A percentile compares a stretch with the other conserved stretches of the same genome.
Evolutionary conservation across 1,284 basidiomycete genomes (phyloP).

Genomic region (Heliocybe sulcata): DNA sequence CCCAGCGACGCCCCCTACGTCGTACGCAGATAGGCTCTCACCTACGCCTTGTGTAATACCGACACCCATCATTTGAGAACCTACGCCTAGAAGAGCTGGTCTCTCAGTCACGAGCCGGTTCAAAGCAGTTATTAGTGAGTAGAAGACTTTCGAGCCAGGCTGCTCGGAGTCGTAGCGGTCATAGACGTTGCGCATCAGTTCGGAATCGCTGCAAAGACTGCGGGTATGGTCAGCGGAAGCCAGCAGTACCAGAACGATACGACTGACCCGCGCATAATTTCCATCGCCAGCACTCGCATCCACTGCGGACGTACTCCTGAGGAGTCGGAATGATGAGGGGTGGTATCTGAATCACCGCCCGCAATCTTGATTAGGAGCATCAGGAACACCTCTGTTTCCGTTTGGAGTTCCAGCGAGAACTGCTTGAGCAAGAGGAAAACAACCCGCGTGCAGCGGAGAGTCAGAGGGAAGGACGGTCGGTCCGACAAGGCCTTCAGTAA

Average conservation of each 20-base stretch:
- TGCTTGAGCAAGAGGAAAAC: constrained; percentile 92
- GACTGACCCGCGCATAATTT: constrained; percentile 78
- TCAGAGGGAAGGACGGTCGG: constrained; percentile 80
- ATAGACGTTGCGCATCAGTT: constrained; percentile 78
- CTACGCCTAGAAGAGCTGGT: constrained; percentile 74
- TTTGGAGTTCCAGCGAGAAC: constrained; percentile 75
- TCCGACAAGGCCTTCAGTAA: constrained; percentile 84
- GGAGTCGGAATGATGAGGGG: constrained; percentile 25
- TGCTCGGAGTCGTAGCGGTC: constrained; percentile 70
- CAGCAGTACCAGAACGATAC: constrained; percentile 3
- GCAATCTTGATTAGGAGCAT: constrained; percentile 76
- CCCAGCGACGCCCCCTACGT: constrained; percentile 71
- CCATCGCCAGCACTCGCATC: constrained; percentile 88
- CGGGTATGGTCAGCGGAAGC: background rate
- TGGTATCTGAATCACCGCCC: constrained; percentile 51
- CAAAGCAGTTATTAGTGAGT: constrained; percentile 73
- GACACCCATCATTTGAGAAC: constrained; percentile 74
- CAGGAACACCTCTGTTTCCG: constrained; percentile 82
- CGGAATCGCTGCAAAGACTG: constrained; percentile 77
- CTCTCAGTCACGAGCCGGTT: constrained; percentile 85
- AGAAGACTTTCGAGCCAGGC: constrained; percentile 65
- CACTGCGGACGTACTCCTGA: constrained; percentile 56
- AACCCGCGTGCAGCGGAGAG: constrained; percentile 86
- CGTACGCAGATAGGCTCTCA: constrained; percentile 35
- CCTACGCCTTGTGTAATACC: constrained; percentile 37